Evolutionary conservation across 2,329 filamentous ascomycete genomes (phyloP).

Genomic region (Mariannaea sp.): DNA sequence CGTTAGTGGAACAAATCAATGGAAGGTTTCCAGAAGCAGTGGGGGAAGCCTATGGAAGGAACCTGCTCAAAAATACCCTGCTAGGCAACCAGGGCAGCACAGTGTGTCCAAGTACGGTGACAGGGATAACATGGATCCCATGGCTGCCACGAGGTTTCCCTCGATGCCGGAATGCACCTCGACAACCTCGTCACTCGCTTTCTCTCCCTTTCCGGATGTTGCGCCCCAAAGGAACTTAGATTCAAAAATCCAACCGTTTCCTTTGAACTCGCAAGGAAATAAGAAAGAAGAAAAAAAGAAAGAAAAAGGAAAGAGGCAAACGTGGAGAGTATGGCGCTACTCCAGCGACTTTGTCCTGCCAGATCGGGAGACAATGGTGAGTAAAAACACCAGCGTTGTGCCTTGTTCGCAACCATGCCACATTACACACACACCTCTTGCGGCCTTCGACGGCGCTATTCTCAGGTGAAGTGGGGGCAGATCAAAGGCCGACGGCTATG

Average conservation of each 20-base stretch:
- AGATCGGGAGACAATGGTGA: conserved; percentile 10
- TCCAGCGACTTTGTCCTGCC: conserved; percentile 11
- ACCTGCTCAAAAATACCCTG: conserved; percentile 3
- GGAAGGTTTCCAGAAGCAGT: conserved; percentile 40
- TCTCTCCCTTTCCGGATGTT: conserved; percentile 23
- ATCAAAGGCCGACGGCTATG: conserved; percentile 19
- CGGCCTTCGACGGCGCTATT: conserved; percentile 26
- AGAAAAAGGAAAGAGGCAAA: too few relatives aligned
- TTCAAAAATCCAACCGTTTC: conserved; percentile 6
- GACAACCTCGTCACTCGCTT: conserved; percentile 27
- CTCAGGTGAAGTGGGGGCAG: conserved; percentile 32
- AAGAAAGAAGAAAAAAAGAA: too few relatives aligned
- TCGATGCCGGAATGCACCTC: conserved; percentile 27
- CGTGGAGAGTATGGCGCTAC: not conserved
- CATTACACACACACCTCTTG: conserved; percentile 18
- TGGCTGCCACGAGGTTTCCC: conserved; percentile 36
- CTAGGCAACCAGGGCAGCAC: conserved; percentile 32
- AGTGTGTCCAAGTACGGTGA: conserved; percentile 11
- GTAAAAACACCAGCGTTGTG: conserved; percentile 7
- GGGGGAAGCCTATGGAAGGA: conserved; percentile 16
- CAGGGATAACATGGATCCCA: conserved; percentile 36
- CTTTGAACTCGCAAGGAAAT: not conserved
- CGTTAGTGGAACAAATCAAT: conserved; percentile 33
- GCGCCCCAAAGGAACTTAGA: conserved; percentile 25
- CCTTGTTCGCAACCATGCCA: conserved; percentile 20